Evolutionary conservation across 2,329 filamentous ascomycete species (phyloP).

Genomic region (Penicillium sclerotiorum): DNA sequence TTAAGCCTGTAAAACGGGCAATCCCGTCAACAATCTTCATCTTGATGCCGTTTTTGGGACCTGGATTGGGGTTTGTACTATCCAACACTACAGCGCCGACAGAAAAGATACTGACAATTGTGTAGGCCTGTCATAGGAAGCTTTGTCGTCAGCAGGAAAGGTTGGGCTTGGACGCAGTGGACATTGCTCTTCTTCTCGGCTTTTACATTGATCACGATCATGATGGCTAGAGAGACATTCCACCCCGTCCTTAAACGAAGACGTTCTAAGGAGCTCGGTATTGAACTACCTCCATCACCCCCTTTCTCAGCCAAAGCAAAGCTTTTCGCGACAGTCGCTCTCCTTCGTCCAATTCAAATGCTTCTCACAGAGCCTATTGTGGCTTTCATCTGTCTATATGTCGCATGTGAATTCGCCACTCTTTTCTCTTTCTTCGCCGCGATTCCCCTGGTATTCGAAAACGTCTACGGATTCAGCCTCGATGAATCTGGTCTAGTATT

Average conservation of each 20-base stretch:
- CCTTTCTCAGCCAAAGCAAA: slow-evolving; percentile 12
- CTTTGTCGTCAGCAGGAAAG: slow-evolving; percentile 22
- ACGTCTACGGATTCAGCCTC: slow-evolving; percentile 11
- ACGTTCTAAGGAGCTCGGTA: slow-evolving; percentile 12
- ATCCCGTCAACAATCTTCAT: slow-evolving; percentile 24
- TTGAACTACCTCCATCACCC: slow-evolving; percentile 1
- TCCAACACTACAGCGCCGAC: not conserved
- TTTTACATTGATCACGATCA: slow-evolving; percentile 13
- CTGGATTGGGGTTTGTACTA: slow-evolving; percentile 20
- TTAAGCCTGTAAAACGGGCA: slow-evolving; percentile 17
- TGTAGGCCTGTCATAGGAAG: slow-evolving; percentile 27
- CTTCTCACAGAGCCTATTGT: slow-evolving; percentile 29
- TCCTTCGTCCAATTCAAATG: slow-evolving; percentile 28
- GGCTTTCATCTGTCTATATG: slow-evolving; percentile 28
- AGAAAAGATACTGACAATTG: not conserved
- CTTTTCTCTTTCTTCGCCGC: slow-evolving; percentile 20
- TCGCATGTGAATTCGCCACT: slow-evolving; percentile 28
- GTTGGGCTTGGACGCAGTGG: slow-evolving; percentile 26
- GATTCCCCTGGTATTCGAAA: slow-evolving; percentile 11
- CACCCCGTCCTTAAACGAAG: slow-evolving; percentile 20
- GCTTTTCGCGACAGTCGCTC: slow-evolving; percentile 21
- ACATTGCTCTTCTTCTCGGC: slow-evolving; percentile 17
- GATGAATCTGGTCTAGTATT: slow-evolving; percentile 16
- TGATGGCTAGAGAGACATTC: slow-evolving; percentile 19
- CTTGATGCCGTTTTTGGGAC: slow-evolving; percentile 25